These are phyloP conservation scores for Tetrapisispora pingtungensis DNA, from an alignment of 805 yeast species.

Conservation along the genomic window DNA sequence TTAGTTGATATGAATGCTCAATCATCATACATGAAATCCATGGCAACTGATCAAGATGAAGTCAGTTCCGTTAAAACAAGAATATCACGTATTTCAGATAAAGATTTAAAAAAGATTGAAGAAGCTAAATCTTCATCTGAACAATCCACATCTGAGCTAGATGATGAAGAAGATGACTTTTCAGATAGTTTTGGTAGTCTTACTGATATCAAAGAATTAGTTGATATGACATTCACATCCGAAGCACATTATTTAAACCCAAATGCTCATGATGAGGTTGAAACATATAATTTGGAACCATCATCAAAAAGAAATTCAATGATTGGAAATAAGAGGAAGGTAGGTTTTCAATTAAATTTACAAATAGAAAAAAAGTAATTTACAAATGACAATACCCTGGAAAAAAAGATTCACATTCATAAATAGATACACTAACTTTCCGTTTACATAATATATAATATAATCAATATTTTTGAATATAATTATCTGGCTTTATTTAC, in stretches of 20 bases:
- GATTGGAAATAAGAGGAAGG: conserved; percentile 7
- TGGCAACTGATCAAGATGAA: conserved; percentile 1
- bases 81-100: conserved; percentile 19
- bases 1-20: conserved; percentile 9
- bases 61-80: conserved; percentile 8
- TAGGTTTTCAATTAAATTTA: conserved; percentile 17
- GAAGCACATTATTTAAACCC: neutral
- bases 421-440: too few relatives aligned
- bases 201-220: neutral
- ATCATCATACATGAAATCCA: neutral
- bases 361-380: conserved; percentile 11
- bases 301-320: conserved; percentile 4
- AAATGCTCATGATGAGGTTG: neutral
- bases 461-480: too few relatives aligned
- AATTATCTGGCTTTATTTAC: too few relatives aligned
- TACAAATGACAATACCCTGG: neutral
- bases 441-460: too few relatives aligned
- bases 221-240: conserved; percentile 4
- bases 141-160: conserved; percentile 7
- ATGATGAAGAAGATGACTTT: conserved; percentile 5
- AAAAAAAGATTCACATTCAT: too few relatives aligned
- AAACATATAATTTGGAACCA: neutral
- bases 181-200: neutral
- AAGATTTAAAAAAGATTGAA: conserved; percentile 19
- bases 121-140: conserved; percentile 18